phyloP scores from a whole-genome alignment of 495 filamentous ascomycete genomes.

The Podospora anserina region DNA sequence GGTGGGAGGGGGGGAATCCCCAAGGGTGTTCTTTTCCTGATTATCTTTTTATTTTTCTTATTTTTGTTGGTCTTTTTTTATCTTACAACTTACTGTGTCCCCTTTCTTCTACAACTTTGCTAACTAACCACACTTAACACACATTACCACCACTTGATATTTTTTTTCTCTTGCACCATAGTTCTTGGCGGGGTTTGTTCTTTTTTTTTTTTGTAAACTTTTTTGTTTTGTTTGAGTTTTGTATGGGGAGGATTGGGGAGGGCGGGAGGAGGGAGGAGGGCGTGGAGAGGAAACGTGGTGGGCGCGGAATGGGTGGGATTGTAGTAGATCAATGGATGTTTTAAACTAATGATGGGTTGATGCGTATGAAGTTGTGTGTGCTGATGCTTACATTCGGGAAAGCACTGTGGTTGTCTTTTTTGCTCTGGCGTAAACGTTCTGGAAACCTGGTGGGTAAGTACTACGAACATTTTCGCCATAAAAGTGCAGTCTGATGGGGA shows the following conservation, averaged over 20 bases:
- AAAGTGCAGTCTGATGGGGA: too few relatives aligned
- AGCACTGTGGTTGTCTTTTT: too few relatives aligned
- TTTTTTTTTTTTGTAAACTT: constrained; percentile 1
- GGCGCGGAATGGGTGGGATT: neutral
- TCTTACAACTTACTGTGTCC: neutral
- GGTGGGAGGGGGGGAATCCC: neutral
- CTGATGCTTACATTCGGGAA: neutral
- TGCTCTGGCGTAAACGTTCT: too few relatives aligned
- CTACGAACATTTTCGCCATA: too few relatives aligned
- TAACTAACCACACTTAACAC: neutral
- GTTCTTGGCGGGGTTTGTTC: neutral
- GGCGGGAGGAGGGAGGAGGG: neutral
- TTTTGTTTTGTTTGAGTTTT: constrained; percentile 4
- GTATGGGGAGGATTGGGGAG: neutral
- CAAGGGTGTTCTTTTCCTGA: constrained; percentile 6
- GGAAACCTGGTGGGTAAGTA: too few relatives aligned
- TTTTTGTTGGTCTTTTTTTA: constrained; percentile 7
- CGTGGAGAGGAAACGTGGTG: neutral
- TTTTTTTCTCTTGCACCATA: constrained; percentile 13
- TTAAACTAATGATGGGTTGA: neutral
- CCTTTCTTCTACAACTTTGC: neutral
- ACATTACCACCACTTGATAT: constrained; percentile 20
- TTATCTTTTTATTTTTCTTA: constrained; percentile 4
- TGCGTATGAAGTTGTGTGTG: neutral
- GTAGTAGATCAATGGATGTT: neutral